Conservation (phyloP, 139 green algal genomes). For the Chlamydomonas applanata region DNA sequence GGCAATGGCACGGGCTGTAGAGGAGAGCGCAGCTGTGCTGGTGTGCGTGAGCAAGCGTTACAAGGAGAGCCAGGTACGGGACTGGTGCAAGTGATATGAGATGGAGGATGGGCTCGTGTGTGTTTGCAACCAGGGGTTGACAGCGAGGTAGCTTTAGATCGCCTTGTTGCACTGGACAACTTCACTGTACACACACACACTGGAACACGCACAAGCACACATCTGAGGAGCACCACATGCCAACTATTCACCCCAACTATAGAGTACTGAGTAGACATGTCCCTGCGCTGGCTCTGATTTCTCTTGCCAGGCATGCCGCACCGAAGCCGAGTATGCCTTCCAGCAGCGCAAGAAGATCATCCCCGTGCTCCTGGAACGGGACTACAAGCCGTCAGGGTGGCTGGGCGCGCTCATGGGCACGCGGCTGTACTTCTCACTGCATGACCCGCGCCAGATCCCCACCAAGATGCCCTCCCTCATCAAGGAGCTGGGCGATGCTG, state of each 20-base stretch:
- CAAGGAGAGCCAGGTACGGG: slow-evolving; percentile 47
- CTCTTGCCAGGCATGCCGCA: slow-evolving; percentile 53
- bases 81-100: too few species aligned
- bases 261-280: too few species aligned
- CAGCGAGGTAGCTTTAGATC: too few species aligned
- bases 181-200: too few species aligned
- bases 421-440: slow-evolving; percentile 57
- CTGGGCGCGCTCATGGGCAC: slow-evolving; percentile 55
- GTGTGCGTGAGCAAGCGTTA: slow-evolving; percentile 55
- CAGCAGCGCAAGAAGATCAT: slow-evolving; percentile 53
- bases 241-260: too few species aligned
- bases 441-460: slow-evolving; percentile 26
- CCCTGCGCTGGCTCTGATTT: not conserved
- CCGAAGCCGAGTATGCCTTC: slow-evolving; percentile 57
- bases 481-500: slow-evolving; percentile 41
- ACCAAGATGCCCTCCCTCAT: slow-evolving; percentile 33
- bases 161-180: too few species aligned
- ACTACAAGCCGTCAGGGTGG: slow-evolving; percentile 55
- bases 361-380: slow-evolving; percentile 39
- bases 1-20: slow-evolving; percentile 54
- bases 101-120: too few species aligned
- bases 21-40: slow-evolving; percentile 44
- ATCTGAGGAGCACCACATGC: too few species aligned
- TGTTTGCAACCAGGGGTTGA: too few species aligned
- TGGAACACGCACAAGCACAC: too few species aligned